Evolutionary conservation across 768 basidiomycete genomes (phyloP), one percentile per base, ranked within the genome.

Genomic region (Lactifluus pinguis): DNA sequence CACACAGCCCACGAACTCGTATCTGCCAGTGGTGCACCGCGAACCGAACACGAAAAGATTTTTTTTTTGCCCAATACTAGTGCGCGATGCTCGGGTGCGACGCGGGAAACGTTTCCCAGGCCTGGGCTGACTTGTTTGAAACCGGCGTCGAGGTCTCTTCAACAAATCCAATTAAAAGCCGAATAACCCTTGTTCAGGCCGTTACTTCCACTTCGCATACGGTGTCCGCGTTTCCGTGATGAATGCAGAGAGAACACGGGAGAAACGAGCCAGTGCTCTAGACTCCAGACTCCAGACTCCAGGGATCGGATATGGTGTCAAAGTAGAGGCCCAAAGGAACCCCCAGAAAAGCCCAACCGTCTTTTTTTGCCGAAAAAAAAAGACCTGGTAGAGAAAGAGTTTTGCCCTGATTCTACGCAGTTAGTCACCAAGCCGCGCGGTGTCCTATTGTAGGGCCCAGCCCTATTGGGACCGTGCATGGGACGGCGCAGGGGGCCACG

Each of bases 321-420:
- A 55, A 15, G 48, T 47, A 55, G 21, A 44, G 13, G 49, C 32
- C 44, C 25, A 45, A 42, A 30, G 11, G 53, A 15, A 29, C 34
- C 11, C 34, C 25, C 25, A 34, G 25, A 55, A 49, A 6, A 42
- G 42, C 19, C 7, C 41, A 8, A 29, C 32, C 13, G 48, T 19
- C 14, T 39, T 19, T 15, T 9, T 50, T 56, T 21, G 55, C 36
- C 34, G 11, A 15, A 21, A 39, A n/a, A 17, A 34, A 34, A 34
- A 5, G 45, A 50, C 29, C 29, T 32, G 54, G 39, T 56, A 45
- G 48, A 45, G 49, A 51, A 52, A 39, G 42, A 13, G 41, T 14
- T 17, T 39, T 48, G 44, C 36, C 55, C 21, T 45, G 60, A 52
- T 19, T 57, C 55, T 48, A 36, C 55, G 45, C 50, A 48, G 60